Conservation (phyloP, 176 grass and related monocot species). For the Pontederia crassipes region DNA sequence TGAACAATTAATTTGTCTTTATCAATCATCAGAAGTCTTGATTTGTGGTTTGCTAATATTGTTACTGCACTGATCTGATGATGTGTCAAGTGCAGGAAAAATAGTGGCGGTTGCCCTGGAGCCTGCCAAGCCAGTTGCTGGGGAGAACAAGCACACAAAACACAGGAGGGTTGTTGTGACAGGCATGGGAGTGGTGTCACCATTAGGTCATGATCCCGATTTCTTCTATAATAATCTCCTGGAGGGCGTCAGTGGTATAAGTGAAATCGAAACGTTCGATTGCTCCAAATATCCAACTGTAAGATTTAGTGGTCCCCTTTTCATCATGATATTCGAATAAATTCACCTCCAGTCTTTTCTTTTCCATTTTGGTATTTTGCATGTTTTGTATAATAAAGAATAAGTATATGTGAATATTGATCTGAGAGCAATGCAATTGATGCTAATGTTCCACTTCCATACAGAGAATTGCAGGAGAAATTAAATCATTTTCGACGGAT, state of each 20-base stretch:
- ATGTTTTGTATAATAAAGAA: not conserved
- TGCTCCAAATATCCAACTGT: slow-evolving; percentile 94
- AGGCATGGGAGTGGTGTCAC: slow-evolving; percentile 94
- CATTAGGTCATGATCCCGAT: slow-evolving; percentile 88
- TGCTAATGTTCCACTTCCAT: slow-evolving; percentile 14
- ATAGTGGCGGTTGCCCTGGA: slow-evolving; percentile 74
- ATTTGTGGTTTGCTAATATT: not conserved
- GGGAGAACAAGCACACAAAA: slow-evolving; percentile 59
- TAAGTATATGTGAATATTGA: not conserved
- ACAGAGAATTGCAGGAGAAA: slow-evolving; percentile 99
- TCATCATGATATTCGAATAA: not conserved
- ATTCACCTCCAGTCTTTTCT: too few relatives aligned
- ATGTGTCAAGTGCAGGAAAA: slow-evolving; percentile 33
- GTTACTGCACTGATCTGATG: not conserved
- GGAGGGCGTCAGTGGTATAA: slow-evolving; percentile 77
- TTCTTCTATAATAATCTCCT: slow-evolving; percentile 93
- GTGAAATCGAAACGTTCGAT: slow-evolving; percentile 89
- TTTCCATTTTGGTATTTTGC: too few relatives aligned
- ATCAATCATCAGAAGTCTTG: not conserved
- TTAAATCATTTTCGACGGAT: slow-evolving; percentile 87
- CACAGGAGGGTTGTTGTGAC: slow-evolving; percentile 98
- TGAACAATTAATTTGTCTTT: not conserved
- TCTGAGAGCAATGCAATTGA: too few relatives aligned
- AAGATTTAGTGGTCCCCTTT: slow-evolving; percentile 11
- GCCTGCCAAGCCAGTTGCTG: slow-evolving; percentile 46